phyloP scores from a whole-genome alignment of 805 yeast species.

The Ogataea haglerorum region DNA sequence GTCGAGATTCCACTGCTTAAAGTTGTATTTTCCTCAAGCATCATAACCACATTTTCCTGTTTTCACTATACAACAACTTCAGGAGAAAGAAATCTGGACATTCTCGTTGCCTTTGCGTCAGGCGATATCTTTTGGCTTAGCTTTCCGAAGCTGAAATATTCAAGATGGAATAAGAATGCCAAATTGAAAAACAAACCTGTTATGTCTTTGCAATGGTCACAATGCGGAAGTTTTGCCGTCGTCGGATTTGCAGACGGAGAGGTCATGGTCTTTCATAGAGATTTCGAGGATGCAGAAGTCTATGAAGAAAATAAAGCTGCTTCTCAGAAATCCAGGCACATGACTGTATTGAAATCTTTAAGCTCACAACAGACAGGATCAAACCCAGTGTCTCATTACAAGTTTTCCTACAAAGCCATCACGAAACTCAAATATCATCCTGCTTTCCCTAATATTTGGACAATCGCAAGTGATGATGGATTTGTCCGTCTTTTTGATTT shows the following conservation, averaged over 20 bases:
- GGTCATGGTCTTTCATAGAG: constrained; percentile 48
- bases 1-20: constrained; percentile 43
- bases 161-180: constrained; percentile 51
- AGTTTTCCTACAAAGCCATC: constrained; percentile 56
- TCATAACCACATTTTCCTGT: constrained; percentile 39
- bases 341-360: constrained; percentile 28
- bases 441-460: constrained; percentile 35
- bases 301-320: constrained; percentile 16
- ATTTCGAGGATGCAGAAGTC: constrained; percentile 43
- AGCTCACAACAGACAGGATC: constrained; percentile 5
- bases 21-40: constrained; percentile 36
- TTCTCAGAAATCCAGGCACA: constrained; percentile 33
- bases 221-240: constrained; percentile 44
- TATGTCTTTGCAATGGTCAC: constrained; percentile 46
- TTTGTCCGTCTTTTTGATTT: constrained; percentile 56
- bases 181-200: constrained; percentile 41
- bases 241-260: constrained; percentile 67
- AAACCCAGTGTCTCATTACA: constrained; percentile 59
- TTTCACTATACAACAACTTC: constrained; percentile 25
- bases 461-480: constrained; percentile 66
- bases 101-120: constrained; percentile 58
- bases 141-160: constrained; percentile 44
- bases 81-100: constrained; percentile 42
- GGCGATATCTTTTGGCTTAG: constrained; percentile 69
- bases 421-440: constrained; percentile 48